These are phyloP conservation scores for Extremus antarcticus DNA, from an alignment of 495 filamentous ascomycete species.

Conservation along the genomic window DNA sequence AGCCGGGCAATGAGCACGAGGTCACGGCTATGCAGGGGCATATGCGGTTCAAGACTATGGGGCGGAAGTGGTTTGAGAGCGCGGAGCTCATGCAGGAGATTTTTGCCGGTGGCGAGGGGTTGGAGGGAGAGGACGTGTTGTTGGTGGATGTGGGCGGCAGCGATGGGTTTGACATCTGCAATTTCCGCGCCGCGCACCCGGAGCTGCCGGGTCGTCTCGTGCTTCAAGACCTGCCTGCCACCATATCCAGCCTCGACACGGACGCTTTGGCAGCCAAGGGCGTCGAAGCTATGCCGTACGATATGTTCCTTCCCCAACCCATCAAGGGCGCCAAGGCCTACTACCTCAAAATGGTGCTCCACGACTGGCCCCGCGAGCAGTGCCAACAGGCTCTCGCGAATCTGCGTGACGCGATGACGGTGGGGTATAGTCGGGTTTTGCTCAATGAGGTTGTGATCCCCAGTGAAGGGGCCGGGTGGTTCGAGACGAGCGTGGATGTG, in stretches of 20 bases:
- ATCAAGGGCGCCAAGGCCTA: conserved; percentile 32
- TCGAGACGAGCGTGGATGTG: conserved; percentile 36
- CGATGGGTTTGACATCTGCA: conserved; percentile 39
- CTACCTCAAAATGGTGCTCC: conserved; percentile 22
- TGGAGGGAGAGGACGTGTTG: conserved; percentile 25
- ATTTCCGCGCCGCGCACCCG: conserved; percentile 35
- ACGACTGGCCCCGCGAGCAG: conserved; percentile 16
- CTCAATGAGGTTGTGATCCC: conserved; percentile 45
- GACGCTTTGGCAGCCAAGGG: background rate
- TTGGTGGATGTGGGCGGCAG: conserved; percentile 47
- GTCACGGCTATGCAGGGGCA: conserved; percentile 3
- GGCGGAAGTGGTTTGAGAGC: conserved; percentile 5
- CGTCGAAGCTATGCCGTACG: conserved; percentile 31
- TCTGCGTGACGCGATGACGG: conserved; percentile 32
- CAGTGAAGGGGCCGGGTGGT: conserved; percentile 32
- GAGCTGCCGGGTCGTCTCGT: conserved; percentile 35
- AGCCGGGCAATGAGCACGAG: background rate
- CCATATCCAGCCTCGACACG: conserved; percentile 24
- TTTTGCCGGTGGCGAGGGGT: conserved; percentile 15
- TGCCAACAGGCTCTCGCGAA: conserved; percentile 7
- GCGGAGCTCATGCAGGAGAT: background rate
- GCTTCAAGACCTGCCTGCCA: conserved; percentile 38
- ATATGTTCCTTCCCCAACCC: conserved; percentile 46
- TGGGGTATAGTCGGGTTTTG: conserved; percentile 39
- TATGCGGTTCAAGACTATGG: conserved; percentile 9